phyloP scores from a whole-genome alignment of 2,329 filamentous ascomycete species.

The Monosporascus sp. region DNA sequence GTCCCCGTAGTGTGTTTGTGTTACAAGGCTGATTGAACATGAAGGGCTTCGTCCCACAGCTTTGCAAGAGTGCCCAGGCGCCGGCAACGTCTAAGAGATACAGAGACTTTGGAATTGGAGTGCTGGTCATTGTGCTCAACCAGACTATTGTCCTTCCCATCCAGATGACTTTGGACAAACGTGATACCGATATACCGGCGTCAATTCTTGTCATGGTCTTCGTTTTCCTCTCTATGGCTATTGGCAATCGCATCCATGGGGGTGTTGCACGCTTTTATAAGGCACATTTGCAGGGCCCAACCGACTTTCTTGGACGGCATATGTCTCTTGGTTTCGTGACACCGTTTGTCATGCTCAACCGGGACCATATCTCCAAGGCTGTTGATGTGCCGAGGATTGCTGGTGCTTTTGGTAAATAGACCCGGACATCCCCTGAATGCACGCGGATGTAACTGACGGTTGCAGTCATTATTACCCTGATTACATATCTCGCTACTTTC shows the following conservation, averaged over 20 bases:
- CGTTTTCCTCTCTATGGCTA: constrained; percentile 13
- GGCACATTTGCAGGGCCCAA: constrained; percentile 21
- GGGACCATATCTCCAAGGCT: constrained; percentile 19
- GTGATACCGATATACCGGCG: constrained; percentile 23
- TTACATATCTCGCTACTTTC: constrained; percentile 19
- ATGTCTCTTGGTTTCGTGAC: constrained; percentile 28
- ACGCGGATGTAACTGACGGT: constrained; percentile 1
- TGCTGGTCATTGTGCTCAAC: constrained; percentile 16
- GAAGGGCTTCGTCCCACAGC: constrained; percentile 13
- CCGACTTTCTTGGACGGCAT: constrained; percentile 25
- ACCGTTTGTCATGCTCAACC: constrained; percentile 25
- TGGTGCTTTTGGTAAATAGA: constrained; percentile 20
- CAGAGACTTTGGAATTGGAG: constrained; percentile 18
- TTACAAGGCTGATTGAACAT: constrained; percentile 7
- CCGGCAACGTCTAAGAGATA: constrained; percentile 17
- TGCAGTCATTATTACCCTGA: constrained; percentile 19
- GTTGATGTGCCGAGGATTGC: constrained; percentile 19
- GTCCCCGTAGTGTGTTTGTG: constrained; percentile 10
- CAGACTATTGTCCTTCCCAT: constrained; percentile 22
- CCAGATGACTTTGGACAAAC: constrained; percentile 18
- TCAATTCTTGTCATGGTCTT: constrained; percentile 26
- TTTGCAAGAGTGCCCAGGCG: constrained; percentile 18
- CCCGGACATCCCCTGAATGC: neutral
- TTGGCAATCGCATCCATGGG: constrained; percentile 15
- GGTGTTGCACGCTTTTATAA: constrained; percentile 16